Evolutionary conservation across 768 basidiomycete species (phyloP), one percentile per base, ranked within the genome.

Genomic region (Guyanaporus albipodus): DNA sequence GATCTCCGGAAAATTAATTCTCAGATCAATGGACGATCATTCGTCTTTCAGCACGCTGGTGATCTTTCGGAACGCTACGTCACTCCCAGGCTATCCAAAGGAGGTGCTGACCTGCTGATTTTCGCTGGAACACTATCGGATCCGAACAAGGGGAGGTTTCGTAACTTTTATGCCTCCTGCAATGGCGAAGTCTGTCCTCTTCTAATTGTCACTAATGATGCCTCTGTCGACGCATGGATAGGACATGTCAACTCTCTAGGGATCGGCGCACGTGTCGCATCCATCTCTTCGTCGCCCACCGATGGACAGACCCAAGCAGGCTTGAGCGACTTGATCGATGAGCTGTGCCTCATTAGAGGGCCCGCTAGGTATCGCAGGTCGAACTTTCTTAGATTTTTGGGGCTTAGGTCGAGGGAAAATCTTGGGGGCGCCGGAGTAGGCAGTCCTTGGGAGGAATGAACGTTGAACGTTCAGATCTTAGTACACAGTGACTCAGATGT

Each of bases 111-210:
- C 46, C 39, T 62, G 14, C 42, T 62, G 33, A 48, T 62, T 31
- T 62, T 62, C 12, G 7, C 52, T 5, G 61, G 56, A 32, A 39
- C n/a, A 9, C 35, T 34, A 52, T 38, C 50, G 6, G 38, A 33
- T 4, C 10, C 3, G 5, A 64, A 61, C 22, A 14, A 28, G 31
- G 45, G 34, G 35, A 45, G 8, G 14, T 44, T 61, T 3, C 18
- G 14, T 6, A 23, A 28, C 0, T 62, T 59, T 41, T 59, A 64
- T 24, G 6, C 29, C 10, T 36, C 46, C 8, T 64, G 49, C 38
- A 29, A 26, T 14, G 61, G 61, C 22, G 62, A 64, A 11, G 41
- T 61, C 24, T 56, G 59, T n/a, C 61, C 61, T 31, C 27, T 64
- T 19, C 52, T 62, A 10, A 19, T 62, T 19, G 36, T 64, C 42